Base-by-base conservation (phyloP, 768 basidiomycete genomes). In the Amanita brunnescens region DNA sequence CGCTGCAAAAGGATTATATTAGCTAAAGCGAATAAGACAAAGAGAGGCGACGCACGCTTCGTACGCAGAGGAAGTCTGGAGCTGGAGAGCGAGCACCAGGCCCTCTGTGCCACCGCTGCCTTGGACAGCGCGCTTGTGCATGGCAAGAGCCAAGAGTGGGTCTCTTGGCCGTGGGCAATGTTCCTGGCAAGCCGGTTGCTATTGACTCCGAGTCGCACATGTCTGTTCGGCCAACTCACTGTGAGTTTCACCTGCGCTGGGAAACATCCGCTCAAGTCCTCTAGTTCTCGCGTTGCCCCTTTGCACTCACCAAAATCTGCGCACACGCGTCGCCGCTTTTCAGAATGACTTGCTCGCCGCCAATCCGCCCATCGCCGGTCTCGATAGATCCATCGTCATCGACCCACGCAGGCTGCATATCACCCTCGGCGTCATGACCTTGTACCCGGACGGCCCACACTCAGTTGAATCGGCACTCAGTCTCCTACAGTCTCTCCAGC, bases 401-500 rank as follows among this genome's bases (percentile, higher is more conserved):
- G 70, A 75, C 38, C 76, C 77, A 0, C 59, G 71, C 8, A 63
- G 85, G n/a, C 64, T 88, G 38, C 87, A 90, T 62, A 64, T 89
- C 51, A 89, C 87, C 0, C 66, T 90, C 2, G 87, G 86, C 1
- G 85, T 87, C 1, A 84, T 90, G 82, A 66, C 76, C 0, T 78
- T 88, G 30, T 62, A 64, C 6, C 56, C 61, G 14, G 58, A 67
- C 0, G 24, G 30, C 3, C 47, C 5, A 21, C 14, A n/a, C n/a
- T n/a, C n/a, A n/a, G n/a, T 78, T 6, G 26, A 62, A 0, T 63
- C 62, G 2, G 79, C 78, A 0, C 67, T 79, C 6, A 58, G 62
- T 0, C 69, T 81, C 29, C 63, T 82, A 10, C 58, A 57, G 1
- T 70, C 72, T 0, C 67, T 76, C 24, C 63, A 66, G 39, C 70